A percentile compares a stretch with the other conserved stretches of the same genome.
Evolutionary conservation across 2,329 filamentous ascomycete genomes (phyloP).

Genomic region (Anisogramma anomala): DNA sequence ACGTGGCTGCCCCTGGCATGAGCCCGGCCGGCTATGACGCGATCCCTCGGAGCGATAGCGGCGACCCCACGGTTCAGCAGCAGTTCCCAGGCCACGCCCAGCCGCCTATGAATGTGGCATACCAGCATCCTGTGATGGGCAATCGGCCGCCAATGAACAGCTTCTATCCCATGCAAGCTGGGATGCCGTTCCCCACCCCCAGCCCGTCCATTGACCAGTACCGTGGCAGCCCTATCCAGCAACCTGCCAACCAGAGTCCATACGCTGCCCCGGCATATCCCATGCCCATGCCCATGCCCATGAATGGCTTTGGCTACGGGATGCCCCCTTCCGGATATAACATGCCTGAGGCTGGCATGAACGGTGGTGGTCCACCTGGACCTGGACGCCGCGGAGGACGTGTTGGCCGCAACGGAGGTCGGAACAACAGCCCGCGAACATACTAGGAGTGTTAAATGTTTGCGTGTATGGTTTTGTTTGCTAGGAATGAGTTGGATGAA

Average conservation of each 20-base stretch:
- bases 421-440: constrained; percentile 13
- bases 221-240: constrained; percentile 41
- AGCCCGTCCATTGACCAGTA: constrained; percentile 44
- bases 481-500: not conserved
- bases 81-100: constrained; percentile 39
- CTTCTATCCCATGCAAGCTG: constrained; percentile 47
- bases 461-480: not conserved
- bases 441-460: constrained; percentile 3
- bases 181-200: constrained; percentile 39
- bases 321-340: constrained; percentile 12
- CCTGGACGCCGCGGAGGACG: constrained; percentile 13
- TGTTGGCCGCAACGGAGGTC: constrained; percentile 9
- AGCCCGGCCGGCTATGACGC: constrained; percentile 35
- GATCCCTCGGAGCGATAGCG: constrained; percentile 40
- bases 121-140: constrained; percentile 48
- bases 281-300: constrained; percentile 27
- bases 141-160: constrained; percentile 43
- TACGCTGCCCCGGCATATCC: constrained; percentile 41
- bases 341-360: constrained; percentile 12
- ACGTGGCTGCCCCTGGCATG: constrained; percentile 25
- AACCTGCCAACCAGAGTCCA: constrained; percentile 30
- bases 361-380: not conserved
- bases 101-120: constrained; percentile 40
- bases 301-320: constrained; percentile 34
- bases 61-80: constrained; percentile 36